Evolutionary conservation across 108 stramenopile genomes (phyloP), one percentile per base, ranked within the genome.

Genomic region (Skeletonema marinoi): DNA sequence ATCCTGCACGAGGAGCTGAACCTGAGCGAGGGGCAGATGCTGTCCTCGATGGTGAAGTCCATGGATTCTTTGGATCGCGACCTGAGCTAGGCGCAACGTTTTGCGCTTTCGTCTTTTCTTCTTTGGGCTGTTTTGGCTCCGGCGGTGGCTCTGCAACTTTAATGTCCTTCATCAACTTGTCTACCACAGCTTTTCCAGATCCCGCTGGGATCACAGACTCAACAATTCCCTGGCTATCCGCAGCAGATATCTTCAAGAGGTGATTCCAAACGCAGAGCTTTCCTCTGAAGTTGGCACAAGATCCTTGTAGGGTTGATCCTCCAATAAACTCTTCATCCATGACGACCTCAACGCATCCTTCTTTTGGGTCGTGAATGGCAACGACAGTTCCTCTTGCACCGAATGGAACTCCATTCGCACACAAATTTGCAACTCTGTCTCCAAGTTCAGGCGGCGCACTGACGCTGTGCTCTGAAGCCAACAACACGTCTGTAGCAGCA

Each of bases 291-390:
- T 96, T 96, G 30, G 90, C 93, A 86, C 99, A 99, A 19, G 89
- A 73, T 29, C 99, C 98, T 59, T 98, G 97, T 8, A 99, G 75
- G 17, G 85, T 88, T 31, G 89, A 89, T 1, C 98, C 98, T 56
- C 98, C 99, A 44, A 98, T 90, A 70, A 99, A 99, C 78, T 98
- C 97, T 74, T 98, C 96, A 82, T 99, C 99, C 86, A 98, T 96
- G 30, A 99, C 94, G 46, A 99, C 96, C 68, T 99, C 99, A 36
- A 99, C 99, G 78, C 96, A 98, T 21, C 92, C 96, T 41, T 85
- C 81, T 42, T 80, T 62, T 35, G 90, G 82, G 70, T 95, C 88
- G 78, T 99, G 98, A 68, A 96, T 89, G 0, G 90, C 95, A 71
- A 99, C 95, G 60, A 99, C 98, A 36, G 98, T 98, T 31, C 99